Evolutionary conservation across 805 yeast genomes (phyloP).

Genomic region (Wickerhamomyces sydowiorum): DNA sequence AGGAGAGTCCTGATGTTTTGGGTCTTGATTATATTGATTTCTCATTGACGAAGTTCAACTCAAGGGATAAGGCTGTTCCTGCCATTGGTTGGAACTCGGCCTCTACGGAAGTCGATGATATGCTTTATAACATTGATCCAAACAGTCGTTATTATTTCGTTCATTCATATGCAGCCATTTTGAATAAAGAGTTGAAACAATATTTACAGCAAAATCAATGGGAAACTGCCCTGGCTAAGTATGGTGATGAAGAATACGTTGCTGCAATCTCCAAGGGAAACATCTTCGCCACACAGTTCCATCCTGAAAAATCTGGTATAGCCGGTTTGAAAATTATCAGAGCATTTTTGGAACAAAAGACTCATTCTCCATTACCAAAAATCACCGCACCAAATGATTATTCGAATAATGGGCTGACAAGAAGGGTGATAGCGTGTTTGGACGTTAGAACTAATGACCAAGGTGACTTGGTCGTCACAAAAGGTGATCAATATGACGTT

Average conservation of each 20-base stretch:
- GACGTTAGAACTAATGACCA: conserved; percentile 94
- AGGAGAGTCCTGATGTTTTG: conserved; percentile 56
- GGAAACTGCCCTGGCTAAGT: conserved; percentile 66
- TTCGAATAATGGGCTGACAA: conserved; percentile 62
- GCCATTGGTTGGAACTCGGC: conserved; percentile 91
- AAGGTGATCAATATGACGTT: conserved; percentile 98
- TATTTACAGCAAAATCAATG: conserved; percentile 43
- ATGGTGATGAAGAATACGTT: conserved; percentile 74
- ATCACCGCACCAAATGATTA: conserved; percentile 26
- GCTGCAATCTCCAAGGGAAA: conserved; percentile 78
- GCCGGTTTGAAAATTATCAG: conserved; percentile 80
- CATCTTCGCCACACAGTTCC: conserved; percentile 94
- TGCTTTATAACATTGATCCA: conserved; percentile 61
- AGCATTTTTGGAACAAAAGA: conserved; percentile 51
- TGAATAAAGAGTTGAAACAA: conserved; percentile 32
- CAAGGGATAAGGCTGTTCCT: conserved; percentile 75
- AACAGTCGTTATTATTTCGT: conserved; percentile 83
- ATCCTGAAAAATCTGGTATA: conserved; percentile 95
- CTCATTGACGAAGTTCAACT: conserved; percentile 55
- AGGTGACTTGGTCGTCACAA: conserved; percentile 96
- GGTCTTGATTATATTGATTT: conserved; percentile 59
- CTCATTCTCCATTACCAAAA: conserved; percentile 13
- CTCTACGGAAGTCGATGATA: conserved; percentile 20
- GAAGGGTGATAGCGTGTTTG: conserved; percentile 91
- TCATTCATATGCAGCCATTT: conserved; percentile 83